These are phyloP conservation scores for Coemansia biformis DNA, from an alignment of 192 early-diverging fungal genomes.

Conservation along the genomic window DNA sequence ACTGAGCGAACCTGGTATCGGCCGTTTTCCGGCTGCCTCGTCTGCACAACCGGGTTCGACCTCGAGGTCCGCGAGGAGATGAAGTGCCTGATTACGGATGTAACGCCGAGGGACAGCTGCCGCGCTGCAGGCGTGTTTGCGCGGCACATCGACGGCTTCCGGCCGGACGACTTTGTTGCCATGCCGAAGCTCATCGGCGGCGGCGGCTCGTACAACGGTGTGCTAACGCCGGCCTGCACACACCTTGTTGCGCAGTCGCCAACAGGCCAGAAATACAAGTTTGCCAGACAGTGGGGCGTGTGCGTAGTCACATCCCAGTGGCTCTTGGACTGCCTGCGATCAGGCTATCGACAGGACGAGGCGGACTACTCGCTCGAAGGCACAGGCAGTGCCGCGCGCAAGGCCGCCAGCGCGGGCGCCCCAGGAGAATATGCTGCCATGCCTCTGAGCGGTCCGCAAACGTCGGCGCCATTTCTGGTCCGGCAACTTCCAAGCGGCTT, in stretches of 20 bases:
- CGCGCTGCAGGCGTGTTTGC: neutral
- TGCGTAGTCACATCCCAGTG: constrained; percentile 32
- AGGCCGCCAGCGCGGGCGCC: neutral
- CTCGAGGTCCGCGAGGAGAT: constrained; percentile 35
- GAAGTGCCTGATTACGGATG: constrained; percentile 7
- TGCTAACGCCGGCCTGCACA: constrained; percentile 35
- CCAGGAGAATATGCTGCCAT: too few relatives aligned
- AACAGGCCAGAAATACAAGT: constrained; percentile 42
- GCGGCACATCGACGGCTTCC: neutral
- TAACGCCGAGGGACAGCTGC: neutral
- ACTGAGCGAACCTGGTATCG: constrained; percentile 19
- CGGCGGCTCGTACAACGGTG: constrained; percentile 31
- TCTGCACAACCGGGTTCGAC: constrained; percentile 43
- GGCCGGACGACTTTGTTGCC: neutral
- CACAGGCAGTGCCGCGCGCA: neutral
- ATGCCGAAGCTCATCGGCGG: constrained; percentile 20
- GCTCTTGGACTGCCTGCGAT: constrained; percentile 24
- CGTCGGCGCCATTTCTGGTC: neutral
- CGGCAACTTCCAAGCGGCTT: too few relatives aligned
- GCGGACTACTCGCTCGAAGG: constrained; percentile 3
- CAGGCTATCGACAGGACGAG: constrained; percentile 32
- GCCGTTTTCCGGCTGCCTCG: constrained; percentile 40
- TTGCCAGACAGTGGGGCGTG: constrained; percentile 30
- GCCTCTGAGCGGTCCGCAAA: too few relatives aligned
- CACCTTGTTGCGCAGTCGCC: constrained; percentile 33